Evolutionary conservation across 768 basidiomycete genomes (phyloP).

Genomic region (Chalciporus piperatus): DNA sequence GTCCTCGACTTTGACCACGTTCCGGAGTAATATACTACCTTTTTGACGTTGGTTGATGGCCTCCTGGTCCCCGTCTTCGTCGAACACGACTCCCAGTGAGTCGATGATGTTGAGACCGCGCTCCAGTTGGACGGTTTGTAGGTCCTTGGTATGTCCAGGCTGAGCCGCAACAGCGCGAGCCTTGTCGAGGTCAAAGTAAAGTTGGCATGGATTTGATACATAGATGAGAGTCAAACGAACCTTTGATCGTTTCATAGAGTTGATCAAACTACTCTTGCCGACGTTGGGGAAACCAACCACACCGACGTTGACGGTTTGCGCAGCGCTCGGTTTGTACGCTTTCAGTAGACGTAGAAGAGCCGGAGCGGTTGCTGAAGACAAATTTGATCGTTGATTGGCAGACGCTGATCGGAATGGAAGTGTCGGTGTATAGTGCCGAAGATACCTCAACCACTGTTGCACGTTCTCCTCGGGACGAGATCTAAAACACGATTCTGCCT

Average conservation of each 20-base stretch:
- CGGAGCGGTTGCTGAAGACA: no score
- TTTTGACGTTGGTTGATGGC: no score
- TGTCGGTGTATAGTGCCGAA: no score
- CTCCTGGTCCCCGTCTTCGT: constrained; percentile 72
- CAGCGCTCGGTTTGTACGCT: no score
- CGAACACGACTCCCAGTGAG: constrained; percentile 95
- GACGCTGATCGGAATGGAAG: no score
- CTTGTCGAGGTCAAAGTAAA: constrained; percentile 32
- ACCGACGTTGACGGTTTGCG: no score
- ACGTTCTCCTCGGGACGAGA: no score
- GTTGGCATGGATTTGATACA: background rate
- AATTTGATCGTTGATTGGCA: no score
- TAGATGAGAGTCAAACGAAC: constrained; percentile 39
- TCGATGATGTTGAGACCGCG: constrained; percentile 91
- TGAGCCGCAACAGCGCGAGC: constrained; percentile 94
- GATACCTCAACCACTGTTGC: no score
- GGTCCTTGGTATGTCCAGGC: constrained; percentile 88
- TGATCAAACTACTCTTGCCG: constrained; percentile 93
- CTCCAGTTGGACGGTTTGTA: constrained; percentile 90
- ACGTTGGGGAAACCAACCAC: constrained; percentile 99
- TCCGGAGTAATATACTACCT: no score
- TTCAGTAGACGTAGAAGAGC: no score
- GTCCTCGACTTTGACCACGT: no score
- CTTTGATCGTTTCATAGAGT: constrained; percentile 84
- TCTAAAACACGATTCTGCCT: constrained; percentile 54